Evolutionary conservation across 2,329 filamentous ascomycete species (phyloP).

Genomic region (Bipolaris cookei): DNA sequence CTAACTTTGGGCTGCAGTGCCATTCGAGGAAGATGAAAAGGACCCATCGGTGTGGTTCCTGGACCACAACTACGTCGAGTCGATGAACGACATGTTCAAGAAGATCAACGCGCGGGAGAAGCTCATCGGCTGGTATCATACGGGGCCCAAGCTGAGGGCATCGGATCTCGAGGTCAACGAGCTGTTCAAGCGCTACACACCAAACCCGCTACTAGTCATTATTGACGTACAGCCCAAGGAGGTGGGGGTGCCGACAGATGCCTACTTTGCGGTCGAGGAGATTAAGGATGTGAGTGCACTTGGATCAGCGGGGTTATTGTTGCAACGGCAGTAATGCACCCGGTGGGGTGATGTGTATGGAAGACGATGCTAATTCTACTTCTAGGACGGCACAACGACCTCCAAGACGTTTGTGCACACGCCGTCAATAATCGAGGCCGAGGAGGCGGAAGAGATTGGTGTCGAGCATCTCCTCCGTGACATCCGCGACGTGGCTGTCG

Average conservation of each 20-base stretch:
- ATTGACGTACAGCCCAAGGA: constrained; percentile 99
- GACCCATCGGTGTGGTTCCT: constrained; percentile 99
- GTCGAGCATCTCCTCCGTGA: constrained; percentile 97
- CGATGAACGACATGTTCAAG: constrained; percentile 99
- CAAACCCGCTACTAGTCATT: constrained; percentile 94
- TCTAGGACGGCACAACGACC: constrained; percentile 92
- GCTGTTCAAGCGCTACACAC: constrained; percentile 98
- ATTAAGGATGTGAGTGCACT: constrained; percentile 86
- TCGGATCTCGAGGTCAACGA: constrained; percentile 99
- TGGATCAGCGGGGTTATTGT: neutral
- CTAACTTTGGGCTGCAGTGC: constrained; percentile 65
- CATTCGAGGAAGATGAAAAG: constrained; percentile 98
- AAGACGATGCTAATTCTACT: neutral
- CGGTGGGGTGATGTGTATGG: neutral
- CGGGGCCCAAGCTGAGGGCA: constrained; percentile 92
- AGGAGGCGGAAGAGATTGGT: constrained; percentile 98
- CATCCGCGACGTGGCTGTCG: constrained; percentile 96
- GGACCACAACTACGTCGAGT: constrained; percentile 99
- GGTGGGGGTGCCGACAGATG: constrained; percentile 95
- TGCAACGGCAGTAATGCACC: neutral
- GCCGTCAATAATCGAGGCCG: constrained; percentile 96
- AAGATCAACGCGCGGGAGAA: constrained; percentile 99
- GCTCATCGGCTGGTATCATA: constrained; percentile 99
- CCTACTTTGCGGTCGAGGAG: constrained; percentile 98
- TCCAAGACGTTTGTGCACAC: constrained; percentile 98